Evolutionary conservation across 805 yeast genomes (phyloP).

Genomic region (Wickerhamomyces canadensis): DNA sequence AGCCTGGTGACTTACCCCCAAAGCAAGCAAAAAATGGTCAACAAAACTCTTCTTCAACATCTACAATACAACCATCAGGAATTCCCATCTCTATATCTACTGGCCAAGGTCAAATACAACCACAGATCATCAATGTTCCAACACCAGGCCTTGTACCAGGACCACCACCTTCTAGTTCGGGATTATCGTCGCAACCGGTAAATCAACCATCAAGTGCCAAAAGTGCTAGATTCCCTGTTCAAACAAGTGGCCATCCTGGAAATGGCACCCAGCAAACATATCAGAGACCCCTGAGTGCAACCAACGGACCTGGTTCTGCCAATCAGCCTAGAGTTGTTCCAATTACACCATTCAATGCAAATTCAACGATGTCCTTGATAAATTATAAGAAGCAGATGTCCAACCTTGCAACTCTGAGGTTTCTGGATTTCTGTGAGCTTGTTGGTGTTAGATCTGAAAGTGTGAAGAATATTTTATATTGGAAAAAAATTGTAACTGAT

Average conservation of each 20-base stretch:
- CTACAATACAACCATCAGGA: slow-evolving; percentile 1
- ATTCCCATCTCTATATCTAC: too few relatives aligned
- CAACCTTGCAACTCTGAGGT: slow-evolving; percentile 44
- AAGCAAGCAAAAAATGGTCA: too few relatives aligned
- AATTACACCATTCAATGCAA: not conserved
- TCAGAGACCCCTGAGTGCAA: not conserved
- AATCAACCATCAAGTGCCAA: slow-evolving; percentile 8
- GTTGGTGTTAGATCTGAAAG: slow-evolving; percentile 39
- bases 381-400: slow-evolving; percentile 36
- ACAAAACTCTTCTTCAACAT: not conserved
- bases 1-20: too few relatives aligned
- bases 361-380: slow-evolving; percentile 11
- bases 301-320: not conserved
- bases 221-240: slow-evolving; percentile 14
- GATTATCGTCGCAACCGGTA: not conserved
- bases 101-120: not conserved
- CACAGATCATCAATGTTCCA: not conserved
- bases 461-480: slow-evolving; percentile 39
- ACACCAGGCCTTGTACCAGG: slow-evolving; percentile 5
- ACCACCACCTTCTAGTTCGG: slow-evolving; percentile 5
- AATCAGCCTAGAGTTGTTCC: not conserved
- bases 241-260: slow-evolving; percentile 20
- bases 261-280: not conserved
- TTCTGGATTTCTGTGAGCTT: slow-evolving; percentile 44
- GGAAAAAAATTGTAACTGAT: slow-evolving; percentile 45